Evolutionary conservation across 768 basidiomycete genomes (phyloP), one percentile per base, ranked within the genome.

Genomic region (Gymnopilus junonius): DNA sequence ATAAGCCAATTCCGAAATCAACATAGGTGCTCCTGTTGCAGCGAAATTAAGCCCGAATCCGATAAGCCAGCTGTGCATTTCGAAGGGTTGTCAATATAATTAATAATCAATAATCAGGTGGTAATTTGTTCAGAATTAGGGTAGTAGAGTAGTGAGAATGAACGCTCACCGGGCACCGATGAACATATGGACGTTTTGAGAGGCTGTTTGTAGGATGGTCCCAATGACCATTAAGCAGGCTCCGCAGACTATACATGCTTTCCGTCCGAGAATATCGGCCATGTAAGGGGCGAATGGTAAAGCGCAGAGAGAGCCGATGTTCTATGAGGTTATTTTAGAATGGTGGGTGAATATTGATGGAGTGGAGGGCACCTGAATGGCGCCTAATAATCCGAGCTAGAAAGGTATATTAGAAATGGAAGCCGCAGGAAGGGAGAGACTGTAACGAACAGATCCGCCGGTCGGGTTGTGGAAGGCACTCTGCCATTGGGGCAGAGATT

Each of bases 101-200:
- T n/a, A n/a, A n/a, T n/a, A n/a, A n/a, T n/a, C n/a, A n/a, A n/a
- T n/a, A n/a, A n/a, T n/a, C n/a, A n/a, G n/a, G n/a, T n/a, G n/a
- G n/a, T n/a, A n/a, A n/a, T n/a, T n/a, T n/a, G n/a, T n/a, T n/a
- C n/a, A n/a, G n/a, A n/a, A n/a, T n/a, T n/a, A n/a, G n/a, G n/a
- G n/a, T n/a, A n/a, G n/a, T n/a, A n/a, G n/a, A n/a, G n/a, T n/a
- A 55, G 60, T 27, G 10, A 20, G 3, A 8, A 27, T 5, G 50
- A 31, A 40, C 11, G 45, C 46, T 35, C 51, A 68, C 68, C 86
- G 83, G 51, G 86, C 83, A 23, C 82, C 84, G 61, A 86, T 83
- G 75, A 87, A 87, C 82, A 86, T 84, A 62, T 75, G 76, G 29
- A 86, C 76, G 40, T 78, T 82, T 61, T 82, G 78, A 14, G 84